A percentile compares a stretch with the other conserved stretches of the same genome.
These are phyloP conservation scores for Trichoderma gamsii DNA, from an alignment of 495 filamentous ascomycete genomes.

Conservation along the genomic window DNA sequence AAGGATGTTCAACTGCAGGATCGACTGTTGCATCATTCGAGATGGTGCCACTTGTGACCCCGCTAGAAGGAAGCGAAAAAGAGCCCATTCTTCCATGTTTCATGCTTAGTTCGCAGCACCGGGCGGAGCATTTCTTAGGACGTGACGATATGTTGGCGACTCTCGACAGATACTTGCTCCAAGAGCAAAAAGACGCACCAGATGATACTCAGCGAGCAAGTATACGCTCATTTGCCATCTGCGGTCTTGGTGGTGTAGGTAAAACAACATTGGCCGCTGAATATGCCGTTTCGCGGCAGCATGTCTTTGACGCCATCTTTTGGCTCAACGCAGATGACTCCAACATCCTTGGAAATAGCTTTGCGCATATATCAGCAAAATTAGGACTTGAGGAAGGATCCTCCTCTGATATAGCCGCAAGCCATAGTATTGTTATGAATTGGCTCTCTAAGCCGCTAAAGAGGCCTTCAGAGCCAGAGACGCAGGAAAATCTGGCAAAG, in stretches of 20 bases:
- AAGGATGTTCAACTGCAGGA: too few relatives aligned
- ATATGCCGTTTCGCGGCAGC: conserved; percentile 22
- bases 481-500: neutral
- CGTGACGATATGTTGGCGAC: neutral
- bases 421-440: neutral
- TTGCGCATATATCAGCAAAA: neutral
- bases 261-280: conserved; percentile 35
- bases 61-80: too few relatives aligned
- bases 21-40: too few relatives aligned
- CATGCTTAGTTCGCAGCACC: neutral
- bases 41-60: too few relatives aligned
- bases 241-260: conserved; percentile 36
- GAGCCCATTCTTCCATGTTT: neutral
- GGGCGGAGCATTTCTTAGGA: neutral
- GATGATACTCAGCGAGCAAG: neutral
- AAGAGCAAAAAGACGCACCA: too few relatives aligned
- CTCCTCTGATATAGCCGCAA: neutral
- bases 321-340: conserved; percentile 32
- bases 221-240: conserved; percentile 23
- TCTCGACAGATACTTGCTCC: neutral
- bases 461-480: neutral
- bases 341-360: neutral
- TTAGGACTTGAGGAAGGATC: neutral
- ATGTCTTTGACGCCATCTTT: conserved; percentile 36
- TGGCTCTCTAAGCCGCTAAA: neutral